These are phyloP conservation scores for Graphilbum sp. DNA, from an alignment of 2,329 filamentous ascomycete genomes.

Conservation along the genomic window DNA sequence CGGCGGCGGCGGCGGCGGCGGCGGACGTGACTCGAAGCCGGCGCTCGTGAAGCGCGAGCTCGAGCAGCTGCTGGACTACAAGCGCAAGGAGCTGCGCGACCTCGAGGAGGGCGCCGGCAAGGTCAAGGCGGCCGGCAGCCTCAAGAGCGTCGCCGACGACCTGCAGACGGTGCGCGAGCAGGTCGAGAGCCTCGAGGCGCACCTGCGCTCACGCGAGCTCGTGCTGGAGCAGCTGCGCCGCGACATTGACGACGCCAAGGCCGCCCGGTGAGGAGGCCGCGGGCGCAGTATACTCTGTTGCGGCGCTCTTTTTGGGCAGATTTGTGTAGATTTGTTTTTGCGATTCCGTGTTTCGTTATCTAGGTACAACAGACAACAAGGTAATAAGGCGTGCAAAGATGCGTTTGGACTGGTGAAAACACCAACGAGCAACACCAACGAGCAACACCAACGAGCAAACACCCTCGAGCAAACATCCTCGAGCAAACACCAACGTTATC, in stretches of 20 bases:
- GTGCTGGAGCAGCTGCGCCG: constrained; percentile 59
- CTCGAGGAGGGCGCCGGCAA: constrained; percentile 56
- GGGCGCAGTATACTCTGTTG: too few species aligned
- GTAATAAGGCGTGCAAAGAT: too few species aligned
- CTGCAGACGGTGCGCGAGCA: constrained; percentile 85
- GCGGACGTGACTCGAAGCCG: constrained; percentile 62
- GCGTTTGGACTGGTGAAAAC: too few species aligned
- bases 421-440: neutral
- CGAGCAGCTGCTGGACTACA: constrained; percentile 89
- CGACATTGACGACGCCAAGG: constrained; percentile 59
- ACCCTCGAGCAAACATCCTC: neutral
- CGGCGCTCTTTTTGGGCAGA: neutral
- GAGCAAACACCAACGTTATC: too few species aligned
- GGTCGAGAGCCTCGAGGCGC: constrained; percentile 74
- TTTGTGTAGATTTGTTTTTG: too few species aligned
- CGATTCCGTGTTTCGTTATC: too few species aligned
- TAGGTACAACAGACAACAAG: too few species aligned
- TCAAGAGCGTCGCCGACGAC: constrained; percentile 72
- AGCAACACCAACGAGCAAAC: neutral
- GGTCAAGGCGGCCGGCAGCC: constrained; percentile 49
- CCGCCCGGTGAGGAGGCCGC: neutral
- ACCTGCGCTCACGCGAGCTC: constrained; percentile 61
- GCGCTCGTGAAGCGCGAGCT: constrained; percentile 87
- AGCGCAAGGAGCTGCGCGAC: constrained; percentile 62
- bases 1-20: constrained; percentile 23